A percentile compares a stretch with the other conserved stretches of the same genome.
Conservation (phyloP, 106 monocot genomes). For the Hemerocallis citrina region DNA sequence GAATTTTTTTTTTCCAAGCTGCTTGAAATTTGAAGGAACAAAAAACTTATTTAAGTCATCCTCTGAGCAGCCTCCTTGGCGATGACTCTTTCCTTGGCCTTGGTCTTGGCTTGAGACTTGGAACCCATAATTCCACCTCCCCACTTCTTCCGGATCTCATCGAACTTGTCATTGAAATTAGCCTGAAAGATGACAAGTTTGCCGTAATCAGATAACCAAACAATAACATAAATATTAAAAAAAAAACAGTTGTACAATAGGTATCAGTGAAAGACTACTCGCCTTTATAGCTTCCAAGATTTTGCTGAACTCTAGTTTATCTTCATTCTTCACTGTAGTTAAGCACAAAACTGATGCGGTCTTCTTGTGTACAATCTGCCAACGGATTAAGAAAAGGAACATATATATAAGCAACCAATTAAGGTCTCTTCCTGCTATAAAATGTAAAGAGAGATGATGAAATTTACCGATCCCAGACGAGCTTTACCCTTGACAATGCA, state of each 20-base stretch:
- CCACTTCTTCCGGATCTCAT: constrained; percentile 89
- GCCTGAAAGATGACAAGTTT: constrained; percentile 27
- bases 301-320: constrained; percentile 83
- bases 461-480: constrained; percentile 47
- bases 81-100: constrained; percentile 59
- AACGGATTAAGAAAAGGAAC: too few species aligned
- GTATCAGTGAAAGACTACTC: not conserved
- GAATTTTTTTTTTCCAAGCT: too few species aligned
- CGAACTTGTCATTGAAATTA: constrained; percentile 91
- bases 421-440: too few species aligned
- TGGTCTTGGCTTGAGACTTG: constrained; percentile 83
- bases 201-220: not conserved
- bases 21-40: too few species aligned
- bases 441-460: not conserved
- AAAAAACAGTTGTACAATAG: not conserved
- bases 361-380: constrained; percentile 69
- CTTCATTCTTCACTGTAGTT: constrained; percentile 82
- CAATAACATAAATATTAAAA: not conserved
- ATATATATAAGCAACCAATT: too few species aligned
- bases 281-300: constrained; percentile 83
- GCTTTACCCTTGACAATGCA: constrained; percentile 90
- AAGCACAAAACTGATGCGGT: constrained; percentile 57
- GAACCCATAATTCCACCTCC: constrained; percentile 93
- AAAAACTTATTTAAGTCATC: constrained; percentile 47
- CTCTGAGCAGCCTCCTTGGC: constrained; percentile 91